Conservation (phyloP, 345 rosid species). For the Rhizophora mangle region DNA sequence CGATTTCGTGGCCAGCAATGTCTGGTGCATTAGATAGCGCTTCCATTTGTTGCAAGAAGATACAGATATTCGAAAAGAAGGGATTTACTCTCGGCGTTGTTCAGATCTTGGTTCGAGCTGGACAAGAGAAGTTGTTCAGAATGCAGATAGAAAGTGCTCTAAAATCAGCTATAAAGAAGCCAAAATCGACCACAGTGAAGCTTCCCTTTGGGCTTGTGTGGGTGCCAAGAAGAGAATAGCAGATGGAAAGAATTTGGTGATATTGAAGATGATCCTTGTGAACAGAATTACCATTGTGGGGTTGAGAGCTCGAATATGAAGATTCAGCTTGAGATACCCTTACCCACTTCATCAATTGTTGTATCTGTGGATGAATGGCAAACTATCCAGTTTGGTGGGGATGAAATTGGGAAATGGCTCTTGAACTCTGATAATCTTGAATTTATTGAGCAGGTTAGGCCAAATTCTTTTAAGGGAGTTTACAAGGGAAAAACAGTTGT, state of each 20-base stretch:
- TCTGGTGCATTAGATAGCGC: conserved; percentile 74
- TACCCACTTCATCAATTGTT: conserved; percentile 63
- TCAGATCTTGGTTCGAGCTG: conserved; percentile 57
- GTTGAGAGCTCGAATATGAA: conserved; percentile 39
- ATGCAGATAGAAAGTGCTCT: conserved; percentile 66
- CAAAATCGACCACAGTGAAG: conserved; percentile 64
- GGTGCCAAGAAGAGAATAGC: conserved; percentile 84
- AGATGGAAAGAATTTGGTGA: conserved; percentile 58
- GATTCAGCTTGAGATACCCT: conserved; percentile 73
- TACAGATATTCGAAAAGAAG: conserved; percentile 91
- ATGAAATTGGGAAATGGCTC: conserved; percentile 73
- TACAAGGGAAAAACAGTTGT: conserved; percentile 73
- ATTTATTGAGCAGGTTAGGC: conserved; percentile 67
- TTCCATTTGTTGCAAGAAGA: conserved; percentile 77
- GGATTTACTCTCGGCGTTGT: conserved; percentile 79
- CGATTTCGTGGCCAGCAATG: conserved; percentile 74
- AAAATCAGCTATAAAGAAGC: conserved; percentile 63
- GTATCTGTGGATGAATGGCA: conserved; percentile 94
- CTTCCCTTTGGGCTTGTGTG: conserved; percentile 93
- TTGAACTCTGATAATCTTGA: conserved; percentile 74
- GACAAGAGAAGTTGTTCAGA: conserved; percentile 58
- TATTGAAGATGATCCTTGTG: conserved; percentile 62
- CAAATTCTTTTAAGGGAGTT: conserved; percentile 63
- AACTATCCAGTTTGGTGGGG: conserved; percentile 64
- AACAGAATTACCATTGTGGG: conserved; percentile 47